phyloP scores from a whole-genome alignment of 495 filamentous ascomycete species.

The Hypoxylon perforatum region DNA sequence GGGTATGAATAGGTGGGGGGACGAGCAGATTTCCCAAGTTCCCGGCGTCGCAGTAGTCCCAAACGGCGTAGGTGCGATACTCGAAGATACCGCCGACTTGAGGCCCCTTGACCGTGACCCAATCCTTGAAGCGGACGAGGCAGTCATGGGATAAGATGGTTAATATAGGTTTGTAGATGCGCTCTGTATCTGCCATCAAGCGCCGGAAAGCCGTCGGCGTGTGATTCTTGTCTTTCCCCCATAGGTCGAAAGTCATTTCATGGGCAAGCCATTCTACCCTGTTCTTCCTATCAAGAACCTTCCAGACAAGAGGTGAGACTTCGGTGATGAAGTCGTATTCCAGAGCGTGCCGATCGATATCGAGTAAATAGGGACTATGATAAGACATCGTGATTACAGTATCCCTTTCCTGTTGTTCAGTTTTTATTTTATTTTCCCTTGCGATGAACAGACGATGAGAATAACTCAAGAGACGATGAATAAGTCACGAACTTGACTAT shows the following conservation, averaged over 20 bases:
- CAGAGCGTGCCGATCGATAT: constrained; percentile 1
- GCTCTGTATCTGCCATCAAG: constrained; percentile 12
- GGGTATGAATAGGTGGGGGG: constrained; percentile 1
- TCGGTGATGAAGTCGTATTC: constrained; percentile 39
- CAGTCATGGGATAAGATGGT: constrained; percentile 57
- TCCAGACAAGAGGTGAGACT: constrained; percentile 36
- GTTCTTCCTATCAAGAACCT: constrained; percentile 31
- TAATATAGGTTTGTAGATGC: constrained; percentile 22
- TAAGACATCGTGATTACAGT: constrained; percentile 5
- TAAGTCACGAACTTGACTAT: constrained; percentile 4
- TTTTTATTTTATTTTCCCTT: not conserved
- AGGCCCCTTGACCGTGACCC: constrained; percentile 20
- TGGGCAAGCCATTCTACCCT: constrained; percentile 39
- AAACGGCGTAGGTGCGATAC: constrained; percentile 40
- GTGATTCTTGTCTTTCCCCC: constrained; percentile 5
- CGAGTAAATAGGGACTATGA: not conserved
- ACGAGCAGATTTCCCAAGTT: constrained; percentile 48
- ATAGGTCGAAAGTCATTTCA: constrained; percentile 37
- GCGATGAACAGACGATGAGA: not conserved
- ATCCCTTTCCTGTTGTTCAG: not conserved
- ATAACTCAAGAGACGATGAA: not conserved
- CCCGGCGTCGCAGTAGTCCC: constrained; percentile 56
- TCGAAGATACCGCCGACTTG: not conserved
- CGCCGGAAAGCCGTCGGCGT: constrained; percentile 2
- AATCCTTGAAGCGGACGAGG: constrained; percentile 49